Evolutionary conservation across 108 stramenopile genomes (phyloP).

Genomic region (Licmophora abbreviata): DNA sequence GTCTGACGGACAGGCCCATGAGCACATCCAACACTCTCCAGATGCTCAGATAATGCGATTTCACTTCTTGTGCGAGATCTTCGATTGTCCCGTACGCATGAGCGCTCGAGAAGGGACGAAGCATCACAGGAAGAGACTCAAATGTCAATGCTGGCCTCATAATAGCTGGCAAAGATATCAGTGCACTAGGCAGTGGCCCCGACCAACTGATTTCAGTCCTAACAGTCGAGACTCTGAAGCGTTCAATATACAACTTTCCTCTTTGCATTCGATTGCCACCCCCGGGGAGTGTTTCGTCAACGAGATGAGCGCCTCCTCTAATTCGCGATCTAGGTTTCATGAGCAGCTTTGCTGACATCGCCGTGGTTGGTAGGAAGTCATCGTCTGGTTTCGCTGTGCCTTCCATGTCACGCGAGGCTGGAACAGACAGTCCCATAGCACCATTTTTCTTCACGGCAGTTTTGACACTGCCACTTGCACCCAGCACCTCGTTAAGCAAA

Average conservation of each 20-base stretch:
- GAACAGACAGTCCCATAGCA: no score
- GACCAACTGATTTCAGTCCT: conserved; percentile 53
- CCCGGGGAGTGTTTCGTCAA: no score
- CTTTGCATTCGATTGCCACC: no score
- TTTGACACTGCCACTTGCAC: no score
- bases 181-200: conserved; percentile 25
- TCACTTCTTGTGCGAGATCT: conserved; percentile 35
- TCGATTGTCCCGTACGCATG: conserved; percentile 45
- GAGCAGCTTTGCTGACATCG: no score
- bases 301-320: no score
- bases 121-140: conserved; percentile 34
- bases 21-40: conserved; percentile 46
- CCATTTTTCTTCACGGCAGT: no score
- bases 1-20: conserved; percentile 39
- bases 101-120: conserved; percentile 30
- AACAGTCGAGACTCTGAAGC: conserved; percentile 35
- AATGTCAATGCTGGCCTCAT: conserved; percentile 43
- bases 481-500: no score
- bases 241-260: conserved; percentile 58
- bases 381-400: no score
- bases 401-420: no score
- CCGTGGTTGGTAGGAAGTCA: no score
- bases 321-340: no score
- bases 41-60: conserved; percentile 42
- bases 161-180: conserved; percentile 18